Percentiles rank a stretch among this genome's conserved stretches.
Evolutionary conservation across 1,139 yeast genomes (phyloP).

Genomic region (Yamadazyma spencermartinsiae): DNA sequence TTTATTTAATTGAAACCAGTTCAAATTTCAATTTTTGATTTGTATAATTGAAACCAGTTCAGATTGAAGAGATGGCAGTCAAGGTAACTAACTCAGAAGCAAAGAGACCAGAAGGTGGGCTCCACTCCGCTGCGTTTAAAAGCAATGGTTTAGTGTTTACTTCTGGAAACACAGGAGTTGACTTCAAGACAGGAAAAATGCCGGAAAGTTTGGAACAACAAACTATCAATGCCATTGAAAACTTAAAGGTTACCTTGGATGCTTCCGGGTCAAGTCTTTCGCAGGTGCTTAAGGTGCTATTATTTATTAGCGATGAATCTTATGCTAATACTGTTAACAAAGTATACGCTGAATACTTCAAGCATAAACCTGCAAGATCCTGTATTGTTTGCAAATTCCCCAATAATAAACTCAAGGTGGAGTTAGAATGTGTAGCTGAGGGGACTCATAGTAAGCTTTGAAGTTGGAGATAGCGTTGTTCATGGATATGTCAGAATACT

Average conservation of each 20-base stretch:
- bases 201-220: conserved; percentile 8
- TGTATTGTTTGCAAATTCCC: conserved; percentile 51
- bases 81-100: conserved; percentile 3
- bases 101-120: conserved; percentile 5
- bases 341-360: conserved; percentile 43
- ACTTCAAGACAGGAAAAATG: conserved; percentile 3
- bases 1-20: conserved; percentile 2
- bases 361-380: conserved; percentile 50
- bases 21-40: neutral
- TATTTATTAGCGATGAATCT: conserved; percentile 7
- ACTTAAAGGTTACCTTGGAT: conserved; percentile 7
- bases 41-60: too few species aligned
- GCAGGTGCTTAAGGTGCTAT: conserved; percentile 7
- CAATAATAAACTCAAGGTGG: conserved; percentile 38
- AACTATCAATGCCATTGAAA: conserved; percentile 5
- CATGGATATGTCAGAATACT: too few species aligned
- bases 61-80: too few species aligned
- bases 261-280: conserved; percentile 5
- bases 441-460: neutral
- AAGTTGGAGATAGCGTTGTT: too few species aligned
- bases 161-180: conserved; percentile 8
- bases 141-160: conserved; percentile 8
- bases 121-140: conserved; percentile 5
- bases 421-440: conserved; percentile 42
- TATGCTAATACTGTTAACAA: conserved; percentile 6